phyloP scores from a whole-genome alignment of 129 eudicot species.

The Flaveria trinervia region DNA sequence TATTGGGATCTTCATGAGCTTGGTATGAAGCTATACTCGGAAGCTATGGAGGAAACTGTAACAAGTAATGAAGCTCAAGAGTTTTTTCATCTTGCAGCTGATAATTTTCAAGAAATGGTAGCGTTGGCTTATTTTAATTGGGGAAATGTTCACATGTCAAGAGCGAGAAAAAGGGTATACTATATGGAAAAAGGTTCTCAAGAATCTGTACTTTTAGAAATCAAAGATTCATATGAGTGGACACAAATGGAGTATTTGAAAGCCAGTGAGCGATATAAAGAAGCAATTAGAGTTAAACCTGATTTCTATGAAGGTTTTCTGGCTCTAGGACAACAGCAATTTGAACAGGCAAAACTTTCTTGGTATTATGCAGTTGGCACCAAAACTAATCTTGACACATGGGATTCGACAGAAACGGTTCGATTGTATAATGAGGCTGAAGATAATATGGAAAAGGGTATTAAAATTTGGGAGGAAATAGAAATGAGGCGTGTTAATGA shows the following conservation, averaged over 20 bases:
- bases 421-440: conserved; percentile 75
- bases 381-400: conserved; percentile 51
- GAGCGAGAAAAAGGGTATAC: conserved; percentile 72
- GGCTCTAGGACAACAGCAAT: conserved; percentile 83
- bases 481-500: conserved; percentile 43
- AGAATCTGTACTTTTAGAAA: conserved; percentile 45
- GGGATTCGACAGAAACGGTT: conserved; percentile 65
- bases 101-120: conserved; percentile 85
- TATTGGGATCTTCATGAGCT: conserved; percentile 81
- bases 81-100: conserved; percentile 58
- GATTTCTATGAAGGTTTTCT: conserved; percentile 77
- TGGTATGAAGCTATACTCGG: conserved; percentile 79
- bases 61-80: conserved; percentile 83
- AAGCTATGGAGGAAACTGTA: conserved; percentile 86
- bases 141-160: conserved; percentile 93
- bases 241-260: conserved; percentile 61
- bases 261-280: conserved; percentile 73
- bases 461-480: conserved; percentile 68
- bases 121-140: conserved; percentile 90
- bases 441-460: conserved; percentile 83
- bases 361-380: conserved; percentile 77
- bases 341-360: conserved; percentile 84
- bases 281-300: conserved; percentile 72
- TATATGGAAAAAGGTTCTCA: conserved; percentile 45
- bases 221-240: conserved; percentile 65